Conservation (phyloP, 2,329 filamentous ascomycete species). For the Tolypocladium ophioglossoides region DNA sequence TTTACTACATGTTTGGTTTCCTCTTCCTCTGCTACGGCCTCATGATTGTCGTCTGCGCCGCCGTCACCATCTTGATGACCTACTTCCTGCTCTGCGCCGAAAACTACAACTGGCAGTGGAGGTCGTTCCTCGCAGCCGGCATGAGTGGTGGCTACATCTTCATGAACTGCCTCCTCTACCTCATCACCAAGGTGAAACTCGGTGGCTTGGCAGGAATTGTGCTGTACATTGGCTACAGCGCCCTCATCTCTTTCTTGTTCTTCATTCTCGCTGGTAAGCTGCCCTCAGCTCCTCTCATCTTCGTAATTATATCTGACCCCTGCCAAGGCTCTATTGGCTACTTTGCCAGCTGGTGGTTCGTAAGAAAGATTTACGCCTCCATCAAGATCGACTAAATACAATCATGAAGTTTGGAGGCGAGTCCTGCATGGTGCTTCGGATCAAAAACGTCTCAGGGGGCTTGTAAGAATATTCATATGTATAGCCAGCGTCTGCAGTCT, state of each 20-base stretch:
- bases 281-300: too few species aligned
- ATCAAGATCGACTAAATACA: conserved; percentile 81
- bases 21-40: conserved; percentile 94
- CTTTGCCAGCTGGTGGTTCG: conserved; percentile 89
- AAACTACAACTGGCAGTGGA: conserved; percentile 99
- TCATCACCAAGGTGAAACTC: conserved; percentile 78
- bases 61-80: conserved; percentile 86
- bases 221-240: conserved; percentile 87
- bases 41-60: conserved; percentile 91
- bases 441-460: too few species aligned
- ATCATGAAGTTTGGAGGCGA: not conserved
- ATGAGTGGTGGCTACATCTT: conserved; percentile 90
- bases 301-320: not conserved
- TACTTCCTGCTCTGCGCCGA: conserved; percentile 95
- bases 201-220: conserved; percentile 78
- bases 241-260: conserved; percentile 79
- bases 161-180: conserved; percentile 81
- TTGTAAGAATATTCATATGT: conserved; percentile 15
- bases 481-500: not conserved
- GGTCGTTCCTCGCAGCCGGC: conserved; percentile 83
- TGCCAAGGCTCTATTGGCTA: conserved; percentile 80
- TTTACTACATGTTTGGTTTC: conserved; percentile 99
- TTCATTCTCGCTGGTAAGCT: conserved; percentile 85
- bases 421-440: not conserved
- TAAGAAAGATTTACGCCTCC: conserved; percentile 88